Evolutionary conservation across 1,284 basidiomycete species (phyloP).

Genomic region (Vanrija pseudolonga): DNA sequence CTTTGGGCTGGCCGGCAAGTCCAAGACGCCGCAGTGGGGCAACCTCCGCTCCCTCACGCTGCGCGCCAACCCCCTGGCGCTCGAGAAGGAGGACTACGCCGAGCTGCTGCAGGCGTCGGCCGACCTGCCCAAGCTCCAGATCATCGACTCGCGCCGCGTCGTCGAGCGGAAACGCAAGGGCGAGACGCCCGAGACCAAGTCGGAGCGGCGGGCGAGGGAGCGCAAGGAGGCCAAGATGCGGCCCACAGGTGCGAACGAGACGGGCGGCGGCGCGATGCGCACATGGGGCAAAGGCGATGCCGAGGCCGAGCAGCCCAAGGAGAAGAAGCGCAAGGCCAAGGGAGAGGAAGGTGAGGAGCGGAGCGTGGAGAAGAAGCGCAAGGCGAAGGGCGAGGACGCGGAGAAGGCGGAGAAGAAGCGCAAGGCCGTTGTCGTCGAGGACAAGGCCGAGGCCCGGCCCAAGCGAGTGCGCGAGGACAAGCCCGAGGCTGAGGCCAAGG

Average conservation of each 20-base stretch:
- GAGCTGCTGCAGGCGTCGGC: constrained; percentile 29
- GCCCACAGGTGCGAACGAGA: constrained; percentile 37
- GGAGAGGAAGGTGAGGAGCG: background rate
- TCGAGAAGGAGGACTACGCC: constrained; percentile 32
- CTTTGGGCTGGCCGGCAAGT: constrained; percentile 19
- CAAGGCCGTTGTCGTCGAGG: background rate
- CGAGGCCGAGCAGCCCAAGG: background rate
- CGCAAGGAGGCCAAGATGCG: constrained; percentile 29
- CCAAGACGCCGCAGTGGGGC: constrained; percentile 1
- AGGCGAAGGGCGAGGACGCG: background rate
- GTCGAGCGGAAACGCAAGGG: constrained; percentile 40
- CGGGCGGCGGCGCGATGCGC: constrained; percentile 24
- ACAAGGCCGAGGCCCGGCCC: background rate
- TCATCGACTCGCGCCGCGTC: constrained; percentile 44
- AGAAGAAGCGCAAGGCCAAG: constrained; percentile 1
- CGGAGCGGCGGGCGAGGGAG: constrained; percentile 23
- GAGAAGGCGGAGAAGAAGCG: constrained; percentile 3
- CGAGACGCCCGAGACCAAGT: constrained; percentile 27
- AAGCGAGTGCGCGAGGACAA: background rate
- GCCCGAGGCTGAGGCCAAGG: background rate
- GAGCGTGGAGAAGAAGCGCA: constrained; percentile 4
- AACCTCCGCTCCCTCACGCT: constrained; percentile 40
- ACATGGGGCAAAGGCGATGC: constrained; percentile 28
- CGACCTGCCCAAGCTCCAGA: constrained; percentile 40
- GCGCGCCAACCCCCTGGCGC: constrained; percentile 37